phyloP scores from a whole-genome alignment of 2,329 filamentous ascomycete genomes.

The Fusarium tupiense region DNA sequence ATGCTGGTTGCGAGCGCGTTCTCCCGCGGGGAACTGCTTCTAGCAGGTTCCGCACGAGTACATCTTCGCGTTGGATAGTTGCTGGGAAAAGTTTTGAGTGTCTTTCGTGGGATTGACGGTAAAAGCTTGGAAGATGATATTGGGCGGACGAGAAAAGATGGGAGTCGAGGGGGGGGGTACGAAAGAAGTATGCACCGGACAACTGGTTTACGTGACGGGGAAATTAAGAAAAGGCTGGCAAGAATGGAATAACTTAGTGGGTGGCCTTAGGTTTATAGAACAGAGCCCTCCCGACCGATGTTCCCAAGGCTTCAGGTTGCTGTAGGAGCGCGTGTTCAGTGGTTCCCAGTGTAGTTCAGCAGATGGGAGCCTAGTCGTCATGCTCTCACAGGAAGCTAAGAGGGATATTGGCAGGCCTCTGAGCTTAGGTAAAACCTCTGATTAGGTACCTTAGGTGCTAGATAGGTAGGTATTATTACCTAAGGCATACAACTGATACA shows the following conservation, averaged over 20 bases:
- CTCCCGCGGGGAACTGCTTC: slow-evolving; percentile 36
- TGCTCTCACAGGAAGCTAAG: background rate
- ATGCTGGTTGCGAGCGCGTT: slow-evolving; percentile 40
- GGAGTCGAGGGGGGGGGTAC: background rate
- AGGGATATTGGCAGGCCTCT: background rate
- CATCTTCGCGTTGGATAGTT: background rate
- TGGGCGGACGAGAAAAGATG: background rate
- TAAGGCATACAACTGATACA: background rate
- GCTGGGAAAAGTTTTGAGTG: rapidly evolving
- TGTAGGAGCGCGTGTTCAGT: background rate
- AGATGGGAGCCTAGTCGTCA: background rate
- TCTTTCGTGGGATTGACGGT: background rate
- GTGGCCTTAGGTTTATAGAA: background rate
- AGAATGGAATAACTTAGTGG: background rate
- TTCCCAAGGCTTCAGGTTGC: background rate
- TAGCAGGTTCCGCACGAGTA: slow-evolving; percentile 42
- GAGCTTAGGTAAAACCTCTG: too few relatives aligned
- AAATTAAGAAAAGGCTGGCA: background rate
- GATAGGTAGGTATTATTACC: background rate
- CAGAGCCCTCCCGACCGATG: too few relatives aligned
- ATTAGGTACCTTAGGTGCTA: background rate
- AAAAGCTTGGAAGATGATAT: background rate
- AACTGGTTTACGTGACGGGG: background rate
- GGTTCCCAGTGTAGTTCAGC: background rate
- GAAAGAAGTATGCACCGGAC: background rate